Evolutionary conservation across 1,284 basidiomycete species (phyloP), one percentile per base, ranked within the genome.

Genomic region (Dichomitus squalens): DNA sequence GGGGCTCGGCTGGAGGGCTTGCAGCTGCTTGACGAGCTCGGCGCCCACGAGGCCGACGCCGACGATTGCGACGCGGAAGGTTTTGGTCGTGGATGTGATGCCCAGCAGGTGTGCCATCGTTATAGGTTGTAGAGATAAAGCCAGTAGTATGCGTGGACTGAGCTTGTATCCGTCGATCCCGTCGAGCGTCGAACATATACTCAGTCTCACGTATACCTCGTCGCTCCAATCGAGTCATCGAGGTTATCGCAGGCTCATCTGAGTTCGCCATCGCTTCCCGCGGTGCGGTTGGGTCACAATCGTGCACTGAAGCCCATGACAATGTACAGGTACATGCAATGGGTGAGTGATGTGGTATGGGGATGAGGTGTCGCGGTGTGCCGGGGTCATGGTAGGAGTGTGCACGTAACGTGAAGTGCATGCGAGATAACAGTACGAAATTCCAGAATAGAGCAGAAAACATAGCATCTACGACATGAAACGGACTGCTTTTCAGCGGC

Each of bases 41-140:
- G 84, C 80, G 44, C 95, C 95, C 49, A 97, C 95, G 55, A 95
- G 88, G 12, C 95, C 95, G 43, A 93, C 82, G 59, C 95, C 95
- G 58, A 96, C 79, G 61, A 96, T 81, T 46, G 92, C 92, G 55
- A 96, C 84, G 53, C 81, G 75, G 59, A 87, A 61, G 1, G 57
- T 61, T 39, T 64, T 61, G 2, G 62, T 33, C 0, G 58, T 67
- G 43, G 53, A 61, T 29, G 54, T 63, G 55, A 61, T 53, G 41
- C 47, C 58, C 40, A 54, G 57, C 23, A 49, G 50, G 55, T 53
- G 41, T 16, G 58, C 44, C 61, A 63, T 63, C 39, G 48, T 53
- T 18, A 16, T 25, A 7, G 16, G 18, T n/a, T 23, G n/a, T 4
- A 27, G 21, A 40, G 27, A 11, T 8, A 12, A 9, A 9, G 29